phyloP scores from a whole-genome alignment of 192 early-diverging fungal genomes.

The Lobulomyces angularis region DNA sequence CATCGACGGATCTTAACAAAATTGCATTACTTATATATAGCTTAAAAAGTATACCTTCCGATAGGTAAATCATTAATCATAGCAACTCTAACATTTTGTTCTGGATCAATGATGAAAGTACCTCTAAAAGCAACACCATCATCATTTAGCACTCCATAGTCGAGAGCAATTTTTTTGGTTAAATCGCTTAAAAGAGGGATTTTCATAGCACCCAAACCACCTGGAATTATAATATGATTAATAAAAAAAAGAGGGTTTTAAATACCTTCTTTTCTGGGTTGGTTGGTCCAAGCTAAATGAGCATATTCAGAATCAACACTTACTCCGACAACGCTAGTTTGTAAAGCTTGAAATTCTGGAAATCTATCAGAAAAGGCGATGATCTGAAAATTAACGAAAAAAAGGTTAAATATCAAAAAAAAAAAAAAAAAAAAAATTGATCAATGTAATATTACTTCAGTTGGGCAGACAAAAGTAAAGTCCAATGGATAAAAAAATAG shows the following conservation, averaged over 20 bases:
- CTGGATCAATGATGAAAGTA: conserved; percentile 84
- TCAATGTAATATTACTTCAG: conserved; percentile 22
- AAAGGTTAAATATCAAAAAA: conserved; percentile 1
- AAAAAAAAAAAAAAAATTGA: not conserved
- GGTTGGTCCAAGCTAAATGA: conserved; percentile 81
- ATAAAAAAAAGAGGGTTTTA: conserved; percentile 65
- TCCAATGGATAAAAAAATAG: conserved; percentile 89
- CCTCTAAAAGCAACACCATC: conserved; percentile 15
- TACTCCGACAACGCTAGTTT: conserved; percentile 12
- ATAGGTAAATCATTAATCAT: conserved; percentile 84
- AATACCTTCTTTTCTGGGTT: conserved; percentile 77
- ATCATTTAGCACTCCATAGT: conserved; percentile 80
- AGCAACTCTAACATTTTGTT: conserved; percentile 74
- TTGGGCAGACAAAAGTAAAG: conserved; percentile 76
- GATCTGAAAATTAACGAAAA: not conserved
- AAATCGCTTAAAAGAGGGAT: conserved; percentile 50
- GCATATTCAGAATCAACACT: conserved; percentile 53
- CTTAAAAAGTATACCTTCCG: conserved; percentile 74
- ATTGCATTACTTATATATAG: too few species aligned
- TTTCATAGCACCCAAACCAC: not conserved
- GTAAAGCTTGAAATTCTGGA: conserved; percentile 11
- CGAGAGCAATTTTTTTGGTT: conserved; percentile 75
- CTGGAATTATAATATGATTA: not conserved
- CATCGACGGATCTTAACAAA: conserved; percentile 50
- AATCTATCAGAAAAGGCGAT: conserved; percentile 6